Evolutionary conservation across 352 stramenopile species (phyloP), one percentile per base, ranked within the genome.

Genomic region (Thraustochytrium sp.): DNA sequence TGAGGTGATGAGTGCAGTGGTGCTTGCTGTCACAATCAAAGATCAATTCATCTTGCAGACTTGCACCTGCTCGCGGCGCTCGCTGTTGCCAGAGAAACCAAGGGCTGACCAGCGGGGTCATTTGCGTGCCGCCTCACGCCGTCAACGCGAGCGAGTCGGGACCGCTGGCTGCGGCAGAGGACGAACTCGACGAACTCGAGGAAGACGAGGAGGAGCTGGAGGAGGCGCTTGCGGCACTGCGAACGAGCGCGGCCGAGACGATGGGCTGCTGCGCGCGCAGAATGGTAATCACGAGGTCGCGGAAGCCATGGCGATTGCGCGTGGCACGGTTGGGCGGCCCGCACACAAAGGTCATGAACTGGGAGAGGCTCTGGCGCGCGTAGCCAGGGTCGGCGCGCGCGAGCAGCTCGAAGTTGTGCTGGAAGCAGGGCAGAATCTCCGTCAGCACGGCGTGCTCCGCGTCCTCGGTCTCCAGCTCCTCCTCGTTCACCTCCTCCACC

Each of bases 401-500:
- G 4, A 80, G 23, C 18, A 80, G 11, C 2, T 72, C 68, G 26
- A 80, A 80, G 26, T 80, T 80, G 34, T 80, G 68, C 44, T 80
- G 68, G 16, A 80, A 80, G 23, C 23, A 75, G 34, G 68, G 68
- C 31, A 64, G 31, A 21, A 65, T 46, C 18, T 48, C 48, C 9
- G 26, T 26, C 13, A 80, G 3, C 9, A 80, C 23, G 31, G 31
- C 13, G 23, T 46, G 31, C 42, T 61, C 68, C 8, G 68, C 68
- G 11, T 80, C 68, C 21, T 80, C 49, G 46, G 9, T 37, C 38
- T 46, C 48, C 9, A 75, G 5, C 8, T 42, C 2, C 18, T 44
- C 68, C 16, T 61, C 51, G 38, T 80, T 80, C 9, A 80, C 68
- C 5, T 46, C 68, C n/a, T 80, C 68, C 18, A 80, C 76, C n/a